These are phyloP conservation scores for Sistotremastrum suecicum DNA, from an alignment of 768 basidiomycete species.

Conservation along the genomic window DNA sequence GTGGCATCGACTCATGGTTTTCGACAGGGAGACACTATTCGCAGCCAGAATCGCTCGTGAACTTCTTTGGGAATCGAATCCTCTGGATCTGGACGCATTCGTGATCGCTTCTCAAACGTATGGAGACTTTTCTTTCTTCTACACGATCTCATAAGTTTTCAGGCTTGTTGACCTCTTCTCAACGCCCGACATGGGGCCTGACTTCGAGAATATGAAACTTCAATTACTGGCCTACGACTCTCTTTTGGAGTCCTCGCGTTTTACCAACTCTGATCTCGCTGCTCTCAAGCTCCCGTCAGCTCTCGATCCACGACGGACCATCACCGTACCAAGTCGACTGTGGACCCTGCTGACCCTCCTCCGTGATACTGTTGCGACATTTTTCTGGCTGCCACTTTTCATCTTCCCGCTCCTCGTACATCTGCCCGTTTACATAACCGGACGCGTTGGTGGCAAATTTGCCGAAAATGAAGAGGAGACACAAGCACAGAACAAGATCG, in stretches of 20 bases:
- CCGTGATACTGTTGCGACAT: slow-evolving; percentile 56
- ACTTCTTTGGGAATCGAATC: slow-evolving; percentile 79
- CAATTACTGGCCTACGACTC: slow-evolving; percentile 81
- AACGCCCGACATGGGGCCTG: slow-evolving; percentile 43
- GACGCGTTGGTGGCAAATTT: slow-evolving; percentile 56
- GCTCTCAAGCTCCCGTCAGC: slow-evolving; percentile 73
- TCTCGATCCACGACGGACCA: slow-evolving; percentile 61
- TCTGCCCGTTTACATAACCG: slow-evolving; percentile 75
- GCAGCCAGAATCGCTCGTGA: slow-evolving; percentile 87
- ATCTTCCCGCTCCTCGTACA: slow-evolving; percentile 74
- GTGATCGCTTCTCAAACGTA: slow-evolving; percentile 85
- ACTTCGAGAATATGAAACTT: slow-evolving; percentile 46
- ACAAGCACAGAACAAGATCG: slow-evolving; percentile 93
- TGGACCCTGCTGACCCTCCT: slow-evolving; percentile 66
- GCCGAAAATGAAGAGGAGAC: slow-evolving; percentile 84
- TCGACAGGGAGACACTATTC: slow-evolving; percentile 72
- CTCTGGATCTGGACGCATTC: slow-evolving; percentile 69
- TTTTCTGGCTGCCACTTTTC: slow-evolving; percentile 80
- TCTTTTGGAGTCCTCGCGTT: slow-evolving; percentile 62
- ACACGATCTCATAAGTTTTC: slow-evolving; percentile 6
- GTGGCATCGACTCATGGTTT: slow-evolving; percentile 5
- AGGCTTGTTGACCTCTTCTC: slow-evolving; percentile 86
- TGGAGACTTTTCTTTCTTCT: slow-evolving; percentile 16
- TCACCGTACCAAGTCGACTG: slow-evolving; percentile 69
- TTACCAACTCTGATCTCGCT: slow-evolving; percentile 77